Percentiles rank a stretch among this genome's conserved stretches.
These are phyloP conservation scores for Protomyces inouyei DNA, from an alignment of 1,139 yeast species.

Conservation along the genomic window DNA sequence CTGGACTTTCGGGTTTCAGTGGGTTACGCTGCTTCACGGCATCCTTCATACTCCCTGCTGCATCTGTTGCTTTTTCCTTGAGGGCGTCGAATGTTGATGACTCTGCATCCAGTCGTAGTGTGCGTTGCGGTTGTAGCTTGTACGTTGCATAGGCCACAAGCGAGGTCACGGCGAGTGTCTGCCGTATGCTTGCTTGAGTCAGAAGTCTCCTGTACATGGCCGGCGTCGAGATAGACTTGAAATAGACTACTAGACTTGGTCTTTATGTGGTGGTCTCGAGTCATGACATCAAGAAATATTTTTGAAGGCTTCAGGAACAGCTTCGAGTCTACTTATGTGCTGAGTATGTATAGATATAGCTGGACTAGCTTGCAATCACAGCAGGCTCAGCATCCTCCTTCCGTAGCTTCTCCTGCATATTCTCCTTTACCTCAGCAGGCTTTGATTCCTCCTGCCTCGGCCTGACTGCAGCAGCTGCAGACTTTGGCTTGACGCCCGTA, in stretches of 20 bases:
- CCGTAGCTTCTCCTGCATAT: constrained; percentile 3
- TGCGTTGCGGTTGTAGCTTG: not conserved
- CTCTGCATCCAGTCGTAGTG: not conserved
- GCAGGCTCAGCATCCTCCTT: constrained; percentile 13
- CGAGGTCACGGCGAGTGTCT: not conserved
- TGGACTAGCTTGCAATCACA: constrained; percentile 10
- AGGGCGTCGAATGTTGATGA: not conserved
- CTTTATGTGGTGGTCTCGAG: not conserved
- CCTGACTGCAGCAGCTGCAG: not conserved
- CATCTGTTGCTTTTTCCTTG: constrained; percentile 11
- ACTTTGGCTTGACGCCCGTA: constrained; percentile 67
- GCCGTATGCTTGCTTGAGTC: not conserved
- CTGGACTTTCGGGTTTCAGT: constrained; percentile 19
- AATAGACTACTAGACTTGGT: too few relatives aligned
- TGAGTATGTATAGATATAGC: not conserved
- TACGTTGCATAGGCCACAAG: not conserved
- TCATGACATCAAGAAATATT: too few relatives aligned
- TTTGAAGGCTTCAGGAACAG: too few relatives aligned
- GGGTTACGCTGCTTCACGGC: constrained; percentile 4
- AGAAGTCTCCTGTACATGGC: not conserved
- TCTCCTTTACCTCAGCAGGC: not conserved
- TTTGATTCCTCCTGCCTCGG: not conserved
- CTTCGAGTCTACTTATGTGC: not conserved
- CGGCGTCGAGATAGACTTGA: not conserved
- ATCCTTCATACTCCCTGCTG: not conserved